These are phyloP conservation scores for Calendula officinalis DNA, from an alignment of 129 eudicot species.

Conservation along the genomic window DNA sequence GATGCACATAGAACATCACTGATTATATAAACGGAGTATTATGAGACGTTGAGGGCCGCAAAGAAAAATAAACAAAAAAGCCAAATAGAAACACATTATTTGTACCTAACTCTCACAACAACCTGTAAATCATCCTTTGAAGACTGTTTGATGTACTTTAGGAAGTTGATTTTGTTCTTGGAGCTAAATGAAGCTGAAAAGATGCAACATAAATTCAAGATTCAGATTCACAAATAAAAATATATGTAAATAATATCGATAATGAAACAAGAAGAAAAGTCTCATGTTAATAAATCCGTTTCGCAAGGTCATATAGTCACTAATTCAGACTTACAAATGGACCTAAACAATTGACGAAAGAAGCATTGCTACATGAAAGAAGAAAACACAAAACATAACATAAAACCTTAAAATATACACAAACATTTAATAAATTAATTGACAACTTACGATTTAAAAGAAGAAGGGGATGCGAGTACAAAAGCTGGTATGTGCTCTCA, in stretches of 20 bases:
- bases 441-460: constrained; percentile 64
- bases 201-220: neutral
- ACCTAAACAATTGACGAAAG: constrained; percentile 70
- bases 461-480: constrained; percentile 64
- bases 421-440: constrained; percentile 2
- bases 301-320: constrained; percentile 84
- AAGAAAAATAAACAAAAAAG: constrained; percentile 4
- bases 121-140: constrained; percentile 84
- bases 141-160: constrained; percentile 85
- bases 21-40: constrained; percentile 22
- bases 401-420: constrained; percentile 7
- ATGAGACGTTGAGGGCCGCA: neutral
- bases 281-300: constrained; percentile 85
- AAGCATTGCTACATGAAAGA: constrained; percentile 69
- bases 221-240: neutral
- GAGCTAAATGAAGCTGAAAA: constrained; percentile 75
- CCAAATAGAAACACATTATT: neutral
- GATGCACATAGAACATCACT: constrained; percentile 94
- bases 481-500: constrained; percentile 68
- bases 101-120: constrained; percentile 90
- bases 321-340: constrained; percentile 70
- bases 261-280: neutral
- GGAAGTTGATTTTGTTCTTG: constrained; percentile 78
- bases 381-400: constrained; percentile 3
- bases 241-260: neutral